Conservation (phyloP, 176 grass and related monocot species). For the Thalia dealbata region DNA sequence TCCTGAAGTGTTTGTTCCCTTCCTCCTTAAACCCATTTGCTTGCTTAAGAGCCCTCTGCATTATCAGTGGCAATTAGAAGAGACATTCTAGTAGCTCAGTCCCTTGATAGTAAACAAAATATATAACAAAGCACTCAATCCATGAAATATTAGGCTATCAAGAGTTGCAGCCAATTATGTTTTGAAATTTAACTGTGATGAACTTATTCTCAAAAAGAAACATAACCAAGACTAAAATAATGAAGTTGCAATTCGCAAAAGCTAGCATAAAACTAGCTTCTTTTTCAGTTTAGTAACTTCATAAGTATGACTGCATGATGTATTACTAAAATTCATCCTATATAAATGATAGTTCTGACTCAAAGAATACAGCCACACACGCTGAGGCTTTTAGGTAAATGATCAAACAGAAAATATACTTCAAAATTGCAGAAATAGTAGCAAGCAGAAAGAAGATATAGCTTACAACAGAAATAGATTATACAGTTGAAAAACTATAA, state of each 20-base stretch:
- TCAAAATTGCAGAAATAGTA: no score
- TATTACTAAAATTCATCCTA: neutral
- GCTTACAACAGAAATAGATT: neutral
- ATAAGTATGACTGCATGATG: neutral
- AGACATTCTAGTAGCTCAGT: conserved; percentile 2
- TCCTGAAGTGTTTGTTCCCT: conserved; percentile 67
- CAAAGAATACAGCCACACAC: neutral
- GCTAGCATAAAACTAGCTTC: neutral
- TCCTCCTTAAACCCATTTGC: conserved; percentile 84
- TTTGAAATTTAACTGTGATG: neutral
- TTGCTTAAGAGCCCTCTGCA: conserved; percentile 62
- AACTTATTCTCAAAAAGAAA: neutral
- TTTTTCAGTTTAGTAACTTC: neutral
- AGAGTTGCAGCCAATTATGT: neutral
- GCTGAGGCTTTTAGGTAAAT: neutral
- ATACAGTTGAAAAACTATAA: neutral
- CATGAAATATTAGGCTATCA: neutral
- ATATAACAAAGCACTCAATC: neutral
- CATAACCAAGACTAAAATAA: neutral
- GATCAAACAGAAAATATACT: neutral
- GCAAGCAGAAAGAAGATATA: no score
- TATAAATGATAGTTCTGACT: neutral
- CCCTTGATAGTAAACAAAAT: neutral
- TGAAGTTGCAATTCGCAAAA: neutral
- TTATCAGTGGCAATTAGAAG: conserved; percentile 8